Evolutionary conservation across 257 asterid species (phyloP).

Genomic region (Scutellaria galericulata): DNA sequence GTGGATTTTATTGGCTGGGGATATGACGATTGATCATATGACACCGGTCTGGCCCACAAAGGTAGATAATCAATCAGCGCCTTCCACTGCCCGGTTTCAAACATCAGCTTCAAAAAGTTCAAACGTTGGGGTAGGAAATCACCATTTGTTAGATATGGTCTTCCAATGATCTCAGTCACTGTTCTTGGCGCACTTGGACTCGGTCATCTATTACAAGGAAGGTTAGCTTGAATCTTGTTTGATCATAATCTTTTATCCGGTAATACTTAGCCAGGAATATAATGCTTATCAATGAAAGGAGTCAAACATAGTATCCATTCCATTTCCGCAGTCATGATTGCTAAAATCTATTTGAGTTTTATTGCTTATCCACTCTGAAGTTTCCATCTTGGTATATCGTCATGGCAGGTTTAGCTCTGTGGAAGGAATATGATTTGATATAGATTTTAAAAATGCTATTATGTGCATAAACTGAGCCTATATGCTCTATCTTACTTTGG

Average conservation of each 20-base stretch:
- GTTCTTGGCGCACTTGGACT: constrained; percentile 92
- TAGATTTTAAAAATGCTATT: constrained; percentile 7
- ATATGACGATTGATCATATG: constrained; percentile 42
- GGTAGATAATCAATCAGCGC: constrained; percentile 38
- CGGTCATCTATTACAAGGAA: constrained; percentile 92
- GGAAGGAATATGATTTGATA: background rate
- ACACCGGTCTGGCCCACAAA: constrained; percentile 42
- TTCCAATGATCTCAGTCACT: constrained; percentile 91
- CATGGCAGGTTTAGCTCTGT: background rate
- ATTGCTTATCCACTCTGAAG: constrained; percentile 6
- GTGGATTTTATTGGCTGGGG: constrained; percentile 14
- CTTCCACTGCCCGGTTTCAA: constrained; percentile 38
- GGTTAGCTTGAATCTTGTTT: constrained; percentile 51
- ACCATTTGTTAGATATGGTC: constrained; percentile 87
- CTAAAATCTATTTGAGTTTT: background rate
- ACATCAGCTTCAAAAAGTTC: constrained; percentile 51
- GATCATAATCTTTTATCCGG: background rate
- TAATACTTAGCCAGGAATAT: background rate
- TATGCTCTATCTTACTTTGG: background rate
- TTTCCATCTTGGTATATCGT: background rate
- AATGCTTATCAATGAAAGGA: background rate
- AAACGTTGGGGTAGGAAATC: constrained; percentile 81
- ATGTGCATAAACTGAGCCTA: constrained; percentile 4
- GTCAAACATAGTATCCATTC: background rate
- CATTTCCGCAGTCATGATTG: background rate